Evolutionary conservation across 495 filamentous ascomycete species (phyloP), one percentile per base, ranked within the genome.

Genomic region (Talaromyces wortmannii): DNA sequence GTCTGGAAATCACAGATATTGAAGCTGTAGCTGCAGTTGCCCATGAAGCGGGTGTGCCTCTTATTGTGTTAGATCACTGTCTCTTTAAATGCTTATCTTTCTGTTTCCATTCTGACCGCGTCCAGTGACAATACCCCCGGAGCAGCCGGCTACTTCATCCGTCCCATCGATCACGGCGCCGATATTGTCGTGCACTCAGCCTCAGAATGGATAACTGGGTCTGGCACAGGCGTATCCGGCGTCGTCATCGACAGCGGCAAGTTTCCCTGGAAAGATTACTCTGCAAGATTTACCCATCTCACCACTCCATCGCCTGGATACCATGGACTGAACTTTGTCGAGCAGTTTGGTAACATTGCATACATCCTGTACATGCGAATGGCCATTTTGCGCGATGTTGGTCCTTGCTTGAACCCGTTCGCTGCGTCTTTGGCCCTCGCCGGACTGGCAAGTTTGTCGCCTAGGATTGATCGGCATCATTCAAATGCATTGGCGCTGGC

Each of bases 131-230:
- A 98, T 72, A 97, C 94, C 7, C 96, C 97, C 61, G 94, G 94
- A 23, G 95, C 92, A n/a, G 94, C 94, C 53, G 95, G 94, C 31
- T 97, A 89, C 78, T 91, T 91, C 62, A 76, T 84, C 56, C 85
- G 88, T 3, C 95, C 95, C n/a, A 94, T 98, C 63, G 87, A 95
- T 7, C 87, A 95, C 67, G 95, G 95, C 42, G 89, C 87, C 52
- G 92, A 98, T 63, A 96, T 98, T 53, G 82, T 98, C 43, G 89
- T 97, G 10, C 91, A 97, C 75, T 91, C 86, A 29, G 91, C 94
- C 7, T 97, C 94, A n/a, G 97, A 98, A 71, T 98, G 95, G 94
- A 97, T 98, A 48, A 95, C 95, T 44, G 94, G 94, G 31, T 94
- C 97, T 68, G 94, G 95, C 32, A 97, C 95, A 31, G 97, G 94